Conservation (phyloP, 257 asterid species). For the Salvia miltiorrhiza region DNA sequence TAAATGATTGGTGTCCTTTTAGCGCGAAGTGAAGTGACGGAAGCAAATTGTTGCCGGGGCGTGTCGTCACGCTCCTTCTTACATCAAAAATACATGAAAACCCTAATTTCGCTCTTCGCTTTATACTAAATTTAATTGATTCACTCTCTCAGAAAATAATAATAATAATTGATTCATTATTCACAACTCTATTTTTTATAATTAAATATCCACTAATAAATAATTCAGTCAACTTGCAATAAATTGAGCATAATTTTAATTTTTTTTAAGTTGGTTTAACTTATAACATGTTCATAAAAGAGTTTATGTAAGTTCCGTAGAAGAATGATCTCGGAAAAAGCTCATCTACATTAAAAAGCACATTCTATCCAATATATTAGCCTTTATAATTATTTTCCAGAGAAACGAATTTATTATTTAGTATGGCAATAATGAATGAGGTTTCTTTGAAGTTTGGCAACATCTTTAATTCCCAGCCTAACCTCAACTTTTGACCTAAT, state of each 20-base stretch:
- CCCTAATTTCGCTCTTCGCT: background rate
- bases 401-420: background rate
- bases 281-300: background rate
- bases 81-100: background rate
- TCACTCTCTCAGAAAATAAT: background rate
- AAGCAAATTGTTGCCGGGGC: slow-evolving; percentile 31
- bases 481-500: slow-evolving; percentile 29
- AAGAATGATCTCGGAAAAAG: background rate
- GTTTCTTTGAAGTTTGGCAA: slow-evolving; percentile 15
- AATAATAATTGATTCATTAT: background rate
- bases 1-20: slow-evolving; percentile 29
- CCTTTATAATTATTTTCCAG: background rate
- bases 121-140: background rate
- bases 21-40: slow-evolving; percentile 41
- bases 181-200: background rate
- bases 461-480: slow-evolving; percentile 26
- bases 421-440: background rate
- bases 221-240: background rate
- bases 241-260: background rate
- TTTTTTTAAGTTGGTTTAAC: background rate
- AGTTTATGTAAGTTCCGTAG: background rate
- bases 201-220: background rate
- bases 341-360: slow-evolving; percentile 5
- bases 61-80: slow-evolving; percentile 25
- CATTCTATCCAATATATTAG: slow-evolving; percentile 27